Base-by-base conservation (phyloP, 2,329 filamentous ascomycete genomes). In the Lomentospora prolificans region DNA sequence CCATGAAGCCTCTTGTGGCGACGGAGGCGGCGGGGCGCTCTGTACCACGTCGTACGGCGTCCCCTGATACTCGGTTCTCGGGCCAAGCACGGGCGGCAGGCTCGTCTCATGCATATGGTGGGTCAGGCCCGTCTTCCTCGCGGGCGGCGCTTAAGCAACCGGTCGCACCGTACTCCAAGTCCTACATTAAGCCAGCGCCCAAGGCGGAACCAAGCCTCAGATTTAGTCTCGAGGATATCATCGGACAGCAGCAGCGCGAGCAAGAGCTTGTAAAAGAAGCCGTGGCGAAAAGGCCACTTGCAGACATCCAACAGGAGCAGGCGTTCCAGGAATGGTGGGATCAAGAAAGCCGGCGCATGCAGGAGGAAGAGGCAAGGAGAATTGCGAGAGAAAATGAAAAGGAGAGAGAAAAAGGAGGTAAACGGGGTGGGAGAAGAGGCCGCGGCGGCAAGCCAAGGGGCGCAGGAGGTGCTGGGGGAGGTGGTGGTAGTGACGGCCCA, bases 321-420 rank as follows among this genome's bases (percentile, higher is more conserved):
- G 90, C 90, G 53, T 99, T 99, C 67, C 89, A 96, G 66, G 85
- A 95, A 67, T 96, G 91, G 90, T 96, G 90, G 90, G 89, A 95
- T 61, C 84, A 87, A 59, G 91, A 96, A 69, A 90, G 85, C 63
- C 78, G 79, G 58, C 78, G 87, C 27, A 81, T 86, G 36, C 85
- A 86, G 60, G 81, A 86, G 61, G 82, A 83, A 58, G 79, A 81
- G 59, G 75, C 76, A 3, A 65, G 70, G 48, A 67, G 71, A 52
- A 64, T 68, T 24, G 65, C 65, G 31, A 70, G 68, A 57, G 70
- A 71, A 48, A 72, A 78, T 61, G 75, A 73, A 10, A 72, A 73
- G 55, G 72, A 68, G 56, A 68, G 70, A 65, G 65, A 66, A 59
- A 51, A 59, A 9, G 62, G 27, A n/a, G 8, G 50, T n/a, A 24